Base-by-base conservation (phyloP, 768 basidiomycete genomes). In the Amanita pseudoporphyria region DNA sequence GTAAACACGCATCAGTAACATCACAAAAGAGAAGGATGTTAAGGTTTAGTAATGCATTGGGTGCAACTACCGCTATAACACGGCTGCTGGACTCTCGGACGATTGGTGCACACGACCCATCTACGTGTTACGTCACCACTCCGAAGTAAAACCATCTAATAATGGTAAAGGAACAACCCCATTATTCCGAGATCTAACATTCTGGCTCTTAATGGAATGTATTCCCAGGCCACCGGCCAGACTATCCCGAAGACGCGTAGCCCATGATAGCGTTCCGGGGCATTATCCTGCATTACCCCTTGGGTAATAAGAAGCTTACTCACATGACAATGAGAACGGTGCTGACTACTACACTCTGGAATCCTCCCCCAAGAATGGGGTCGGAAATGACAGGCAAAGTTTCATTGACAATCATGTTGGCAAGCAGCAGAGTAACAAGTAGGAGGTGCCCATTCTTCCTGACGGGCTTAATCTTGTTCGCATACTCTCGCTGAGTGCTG, bases 341-440 rank as follows among this genome's bases (percentile, higher is more conserved):
- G 59, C 84, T 87, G 51, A 83, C 81, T 51, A 88, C 73, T 51
- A 93, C 88, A 47, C 85, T 82, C 58, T 74, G 78, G 12, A 82
- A 68, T 12, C 88, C 87, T 13, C 88, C 87, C 21, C 88, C 88
- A 2, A 95, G 73, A 32, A 91, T 71, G 3, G 79, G 77, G 60
- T 88, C 86, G 9, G 84, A 74, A 52, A 94, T 88, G 54, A 93
- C 76, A 31, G 92, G 91, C 4, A 92, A 77, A 0, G 86, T 74
- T 67, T 92, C 90, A 62, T 93, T 93, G 58, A 85, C 84, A 50
- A 93, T 87, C 91, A 94, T 93, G 65, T 94, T 93, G 30, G 85
- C 82, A 26, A 93, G 68, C 9, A 91, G 76, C 33, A 90, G 78
- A 0, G 87, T 89, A 49, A 89, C 87, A 51, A 92, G 77, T 9